These are phyloP conservation scores for Colletotrichum lini DNA, from an alignment of 2,329 filamentous ascomycete genomes.

Conservation along the genomic window DNA sequence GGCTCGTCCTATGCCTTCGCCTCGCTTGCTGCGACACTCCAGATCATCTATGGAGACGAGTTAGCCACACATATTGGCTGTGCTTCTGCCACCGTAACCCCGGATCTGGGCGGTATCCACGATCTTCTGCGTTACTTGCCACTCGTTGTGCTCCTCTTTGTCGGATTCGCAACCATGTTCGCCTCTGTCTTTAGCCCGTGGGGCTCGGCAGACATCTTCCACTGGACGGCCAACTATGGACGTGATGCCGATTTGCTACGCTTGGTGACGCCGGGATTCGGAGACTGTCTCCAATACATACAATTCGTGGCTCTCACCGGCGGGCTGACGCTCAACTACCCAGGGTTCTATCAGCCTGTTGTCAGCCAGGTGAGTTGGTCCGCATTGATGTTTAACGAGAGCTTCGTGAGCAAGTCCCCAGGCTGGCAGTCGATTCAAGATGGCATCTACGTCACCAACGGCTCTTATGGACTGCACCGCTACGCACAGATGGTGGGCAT, in stretches of 20 bases:
- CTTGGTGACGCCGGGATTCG: slow-evolving; percentile 94
- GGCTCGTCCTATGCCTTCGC: slow-evolving; percentile 88
- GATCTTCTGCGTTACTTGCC: slow-evolving; percentile 83
- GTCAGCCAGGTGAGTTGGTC: slow-evolving; percentile 93
- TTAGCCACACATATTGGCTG: slow-evolving; percentile 79
- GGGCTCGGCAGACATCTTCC: slow-evolving; percentile 91
- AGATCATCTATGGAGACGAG: slow-evolving; percentile 81
- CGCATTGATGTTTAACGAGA: slow-evolving; percentile 91
- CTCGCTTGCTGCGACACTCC: slow-evolving; percentile 81
- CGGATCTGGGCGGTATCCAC: slow-evolving; percentile 81
- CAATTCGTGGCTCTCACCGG: slow-evolving; percentile 93
- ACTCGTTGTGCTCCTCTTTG: slow-evolving; percentile 81
- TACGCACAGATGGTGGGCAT: slow-evolving; percentile 89
- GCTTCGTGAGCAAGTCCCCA: slow-evolving; percentile 79
- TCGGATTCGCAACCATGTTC: slow-evolving; percentile 85
- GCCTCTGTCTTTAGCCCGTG: slow-evolving; percentile 93
- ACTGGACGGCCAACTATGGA: slow-evolving; percentile 98
- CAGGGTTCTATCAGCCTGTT: slow-evolving; percentile 93
- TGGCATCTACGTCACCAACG: slow-evolving; percentile 87
- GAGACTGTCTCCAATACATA: slow-evolving; percentile 96
- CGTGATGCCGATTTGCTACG: slow-evolving; percentile 92
- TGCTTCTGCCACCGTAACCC: slow-evolving; percentile 85
- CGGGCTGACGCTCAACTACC: slow-evolving; percentile 88
- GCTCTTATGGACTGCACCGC: slow-evolving; percentile 83
- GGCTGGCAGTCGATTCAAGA: slow-evolving; percentile 80